Percentiles rank a stretch among this genome's conserved stretches.
These are phyloP conservation scores for Neurospora hispaniola DNA, from an alignment of 495 filamentous ascomycete species.

Conservation along the genomic window DNA sequence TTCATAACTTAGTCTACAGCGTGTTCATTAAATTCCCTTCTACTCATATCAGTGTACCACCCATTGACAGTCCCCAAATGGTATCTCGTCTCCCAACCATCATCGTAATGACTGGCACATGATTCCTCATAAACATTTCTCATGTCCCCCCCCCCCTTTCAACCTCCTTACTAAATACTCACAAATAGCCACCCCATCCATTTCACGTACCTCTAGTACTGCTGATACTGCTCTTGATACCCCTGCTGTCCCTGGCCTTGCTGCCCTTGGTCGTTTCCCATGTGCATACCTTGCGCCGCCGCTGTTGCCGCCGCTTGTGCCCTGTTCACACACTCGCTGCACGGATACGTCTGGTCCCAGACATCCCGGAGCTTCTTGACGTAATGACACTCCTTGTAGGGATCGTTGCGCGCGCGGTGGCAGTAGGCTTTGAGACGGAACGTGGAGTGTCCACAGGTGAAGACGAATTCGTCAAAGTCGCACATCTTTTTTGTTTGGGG, in stretches of 20 bases:
- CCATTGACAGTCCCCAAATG: too few relatives aligned
- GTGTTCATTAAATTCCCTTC: background rate
- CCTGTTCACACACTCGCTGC: slow-evolving; percentile 26
- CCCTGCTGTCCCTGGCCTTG: background rate
- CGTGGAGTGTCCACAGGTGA: slow-evolving; percentile 45
- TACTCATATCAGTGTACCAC: background rate
- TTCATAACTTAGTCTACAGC: background rate
- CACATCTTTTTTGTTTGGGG: slow-evolving; percentile 38
- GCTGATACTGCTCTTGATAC: background rate
- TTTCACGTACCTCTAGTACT: too few relatives aligned
- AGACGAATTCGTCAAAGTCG: slow-evolving; percentile 54
- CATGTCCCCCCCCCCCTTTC: background rate
- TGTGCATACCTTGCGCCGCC: background rate
- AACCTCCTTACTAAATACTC: background rate
- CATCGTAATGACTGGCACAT: background rate
- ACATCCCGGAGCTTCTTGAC: slow-evolving; percentile 48
- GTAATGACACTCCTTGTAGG: slow-evolving; percentile 49
- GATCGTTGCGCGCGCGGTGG: slow-evolving; percentile 59
- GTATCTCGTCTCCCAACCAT: background rate
- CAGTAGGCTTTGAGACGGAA: slow-evolving; percentile 52
- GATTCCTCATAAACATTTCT: background rate
- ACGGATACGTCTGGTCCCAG: slow-evolving; percentile 39
- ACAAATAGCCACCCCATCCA: too few relatives aligned
- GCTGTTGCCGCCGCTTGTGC: background rate
- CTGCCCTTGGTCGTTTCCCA: background rate